These are phyloP conservation scores for Podaxis sp. DNA, from an alignment of 768 basidiomycete genomes.

Conservation along the genomic window DNA sequence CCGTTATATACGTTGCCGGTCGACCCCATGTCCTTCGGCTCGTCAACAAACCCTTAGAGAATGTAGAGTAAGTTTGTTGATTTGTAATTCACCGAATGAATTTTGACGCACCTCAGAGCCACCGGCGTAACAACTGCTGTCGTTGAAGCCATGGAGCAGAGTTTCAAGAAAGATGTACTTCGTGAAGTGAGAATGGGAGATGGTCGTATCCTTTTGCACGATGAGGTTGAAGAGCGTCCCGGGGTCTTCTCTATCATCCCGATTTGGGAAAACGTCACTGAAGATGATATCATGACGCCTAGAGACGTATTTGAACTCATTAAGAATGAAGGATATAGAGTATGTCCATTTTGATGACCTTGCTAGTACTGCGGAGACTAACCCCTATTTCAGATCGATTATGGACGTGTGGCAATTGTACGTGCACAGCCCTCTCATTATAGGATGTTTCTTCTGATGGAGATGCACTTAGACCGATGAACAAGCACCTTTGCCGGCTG, in stretches of 20 bases:
- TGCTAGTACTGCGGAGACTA: not conserved
- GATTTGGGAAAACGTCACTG: conserved; percentile 85
- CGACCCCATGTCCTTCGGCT: conserved; percentile 88
- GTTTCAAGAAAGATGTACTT: conserved; percentile 84
- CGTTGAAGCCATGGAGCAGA: conserved; percentile 89
- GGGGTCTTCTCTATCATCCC: conserved; percentile 90
- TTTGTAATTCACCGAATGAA: not conserved
- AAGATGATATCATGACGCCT: conserved; percentile 84
- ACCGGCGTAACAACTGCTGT: conserved; percentile 89
- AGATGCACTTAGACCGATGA: conserved; percentile 73
- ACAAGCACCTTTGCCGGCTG: conserved; percentile 89
- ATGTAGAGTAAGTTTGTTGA: conserved; percentile 76
- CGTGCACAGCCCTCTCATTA: conserved; percentile 22
- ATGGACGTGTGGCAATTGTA: conserved; percentile 87
- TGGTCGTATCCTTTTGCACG: conserved; percentile 87
- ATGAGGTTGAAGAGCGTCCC: conserved; percentile 91
- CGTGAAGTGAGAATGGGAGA: conserved; percentile 66
- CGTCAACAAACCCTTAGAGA: conserved; percentile 83
- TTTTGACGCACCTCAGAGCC: conserved; percentile 46
- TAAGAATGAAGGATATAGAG: conserved; percentile 72
- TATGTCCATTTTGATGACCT: conserved; percentile 24
- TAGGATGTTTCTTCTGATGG: not conserved
- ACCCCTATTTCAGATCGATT: conserved; percentile 57
- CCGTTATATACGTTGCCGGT: conserved; percentile 86
- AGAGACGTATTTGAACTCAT: conserved; percentile 77